phyloP scores from a whole-genome alignment of 208 protist species.

The Trypanosoma congolense region DNA sequence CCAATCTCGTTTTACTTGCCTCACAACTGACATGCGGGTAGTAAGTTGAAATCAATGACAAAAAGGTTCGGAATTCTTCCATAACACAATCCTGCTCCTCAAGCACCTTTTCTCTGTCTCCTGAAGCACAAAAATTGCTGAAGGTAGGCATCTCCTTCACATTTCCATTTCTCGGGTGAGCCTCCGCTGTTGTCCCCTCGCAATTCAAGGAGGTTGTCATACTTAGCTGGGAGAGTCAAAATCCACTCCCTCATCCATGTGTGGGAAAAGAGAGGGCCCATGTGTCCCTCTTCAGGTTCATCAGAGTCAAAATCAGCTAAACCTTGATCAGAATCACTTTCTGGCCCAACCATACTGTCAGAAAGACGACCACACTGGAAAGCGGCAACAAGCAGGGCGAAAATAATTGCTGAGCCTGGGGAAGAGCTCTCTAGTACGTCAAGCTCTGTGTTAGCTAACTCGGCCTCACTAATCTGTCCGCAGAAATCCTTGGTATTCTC shows the following conservation, averaged over 20 bases:
- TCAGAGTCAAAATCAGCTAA: not conserved
- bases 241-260: constrained; percentile 76
- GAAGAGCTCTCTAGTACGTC: too few species aligned
- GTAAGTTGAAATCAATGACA: constrained; percentile 30
- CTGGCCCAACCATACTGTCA: not conserved
- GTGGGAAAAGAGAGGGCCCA: constrained; percentile 40
- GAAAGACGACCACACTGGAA: constrained; percentile 38
- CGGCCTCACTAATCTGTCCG: too few species aligned
- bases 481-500: too few species aligned
- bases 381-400: constrained; percentile 62
- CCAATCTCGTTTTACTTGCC: not conserved
- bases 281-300: constrained; percentile 1
- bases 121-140: constrained; percentile 28
- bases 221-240: constrained; percentile 46
- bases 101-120: constrained; percentile 33
- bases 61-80: constrained; percentile 36
- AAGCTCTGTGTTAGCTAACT: too few species aligned
- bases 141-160: constrained; percentile 16
- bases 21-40: constrained; percentile 6
- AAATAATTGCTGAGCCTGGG: constrained; percentile 64
- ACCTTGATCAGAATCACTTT: not conserved
- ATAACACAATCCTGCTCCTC: constrained; percentile 38
- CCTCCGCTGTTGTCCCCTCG: too few species aligned
- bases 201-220: constrained; percentile 85
- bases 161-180: too few species aligned